Conservation (phyloP, 2,329 filamentous ascomycete species). For the Canariomyces notabilis region DNA sequence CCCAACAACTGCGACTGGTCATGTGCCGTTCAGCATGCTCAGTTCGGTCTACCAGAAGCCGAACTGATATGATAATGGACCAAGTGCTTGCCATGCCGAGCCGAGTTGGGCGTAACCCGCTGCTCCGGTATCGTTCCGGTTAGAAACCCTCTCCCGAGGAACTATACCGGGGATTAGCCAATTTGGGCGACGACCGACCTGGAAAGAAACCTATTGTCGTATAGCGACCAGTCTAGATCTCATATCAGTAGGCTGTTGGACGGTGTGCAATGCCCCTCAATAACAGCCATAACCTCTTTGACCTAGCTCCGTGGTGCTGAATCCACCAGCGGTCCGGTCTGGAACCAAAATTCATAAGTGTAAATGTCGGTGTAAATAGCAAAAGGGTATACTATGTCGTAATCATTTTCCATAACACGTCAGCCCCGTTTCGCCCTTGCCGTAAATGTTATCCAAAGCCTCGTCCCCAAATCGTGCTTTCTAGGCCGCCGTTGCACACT, state of each 20-base stretch:
- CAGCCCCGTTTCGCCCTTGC: background rate
- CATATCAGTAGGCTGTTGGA: background rate
- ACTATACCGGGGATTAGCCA: background rate
- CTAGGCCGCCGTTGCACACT: background rate
- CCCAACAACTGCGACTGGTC: constrained; percentile 7
- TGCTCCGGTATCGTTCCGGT: constrained; percentile 13
- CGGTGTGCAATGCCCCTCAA: no score
- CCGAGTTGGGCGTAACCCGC: background rate
- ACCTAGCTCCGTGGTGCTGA: no score
- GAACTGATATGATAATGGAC: background rate
- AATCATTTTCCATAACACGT: background rate
- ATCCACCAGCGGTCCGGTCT: no score
- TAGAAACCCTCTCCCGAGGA: background rate
- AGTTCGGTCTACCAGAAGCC: background rate
- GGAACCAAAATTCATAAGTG: background rate
- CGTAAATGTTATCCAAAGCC: constrained; percentile 13
- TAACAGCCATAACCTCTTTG: no score
- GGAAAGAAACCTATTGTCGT: background rate
- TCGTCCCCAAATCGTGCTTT: constrained; percentile 8
- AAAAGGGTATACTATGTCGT: background rate
- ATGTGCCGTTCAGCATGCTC: constrained; percentile 5
- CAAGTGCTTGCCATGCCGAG: background rate
- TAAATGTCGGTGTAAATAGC: background rate
- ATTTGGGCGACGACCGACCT: background rate
- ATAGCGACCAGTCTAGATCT: background rate